A percentile compares a stretch with the other conserved stretches of the same genome.
phyloP scores from a whole-genome alignment of 1,139 yeast genomes.

The Kurtzmaniella quercitrusa region DNA sequence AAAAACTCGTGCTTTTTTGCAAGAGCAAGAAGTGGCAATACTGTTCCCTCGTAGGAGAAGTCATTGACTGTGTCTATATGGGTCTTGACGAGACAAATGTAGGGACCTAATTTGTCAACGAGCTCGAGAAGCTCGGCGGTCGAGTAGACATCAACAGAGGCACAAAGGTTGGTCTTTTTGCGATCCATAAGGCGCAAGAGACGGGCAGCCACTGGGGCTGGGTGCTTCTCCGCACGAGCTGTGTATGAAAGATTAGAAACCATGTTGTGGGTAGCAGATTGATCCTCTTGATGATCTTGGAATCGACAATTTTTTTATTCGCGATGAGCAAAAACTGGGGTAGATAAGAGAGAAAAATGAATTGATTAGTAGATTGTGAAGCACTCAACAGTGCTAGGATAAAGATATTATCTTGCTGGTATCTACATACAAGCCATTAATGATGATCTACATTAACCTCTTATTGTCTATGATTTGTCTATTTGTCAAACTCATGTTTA shows the following conservation, averaged over 20 bases:
- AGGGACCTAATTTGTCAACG: constrained; percentile 82
- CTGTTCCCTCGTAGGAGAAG: constrained; percentile 75
- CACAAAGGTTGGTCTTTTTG: constrained; percentile 88
- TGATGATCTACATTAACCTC: no score
- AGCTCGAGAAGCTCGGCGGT: constrained; percentile 70
- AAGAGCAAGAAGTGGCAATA: constrained; percentile 65
- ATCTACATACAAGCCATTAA: no score
- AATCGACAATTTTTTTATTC: neutral
- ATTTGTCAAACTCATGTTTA: neutral
- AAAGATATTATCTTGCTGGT: no score
- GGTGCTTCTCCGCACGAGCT: constrained; percentile 65
- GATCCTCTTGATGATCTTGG: neutral
- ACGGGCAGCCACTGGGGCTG: constrained; percentile 76
- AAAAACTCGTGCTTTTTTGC: constrained; percentile 77
- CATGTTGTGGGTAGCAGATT: constrained; percentile 8
- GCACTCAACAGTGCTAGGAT: no score
- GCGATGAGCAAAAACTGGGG: constrained; percentile 1
- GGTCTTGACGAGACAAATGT: constrained; percentile 86
- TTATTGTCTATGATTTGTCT: no score
- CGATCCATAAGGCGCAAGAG: constrained; percentile 70
- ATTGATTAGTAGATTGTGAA: neutral
- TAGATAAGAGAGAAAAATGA: neutral
- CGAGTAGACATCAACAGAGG: constrained; percentile 87
- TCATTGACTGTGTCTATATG: constrained; percentile 93
- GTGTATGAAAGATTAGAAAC: constrained; percentile 44